These are phyloP conservation scores for Patellifolia procumbens DNA, from an alignment of 179 eudicot species.

Conservation along the genomic window DNA sequence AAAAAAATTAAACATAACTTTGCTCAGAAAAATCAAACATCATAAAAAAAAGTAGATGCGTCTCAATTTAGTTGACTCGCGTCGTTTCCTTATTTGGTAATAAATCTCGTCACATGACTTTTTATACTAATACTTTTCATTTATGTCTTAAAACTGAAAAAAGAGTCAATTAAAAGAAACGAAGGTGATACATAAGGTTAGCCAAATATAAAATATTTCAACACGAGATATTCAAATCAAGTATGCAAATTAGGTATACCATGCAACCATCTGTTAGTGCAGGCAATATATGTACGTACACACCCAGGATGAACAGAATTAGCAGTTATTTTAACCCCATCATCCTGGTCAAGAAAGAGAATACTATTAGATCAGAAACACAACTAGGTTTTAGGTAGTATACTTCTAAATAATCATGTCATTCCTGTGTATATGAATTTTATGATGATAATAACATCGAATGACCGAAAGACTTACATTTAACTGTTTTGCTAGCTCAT, in stretches of 20 bases:
- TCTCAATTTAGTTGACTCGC: too few species aligned
- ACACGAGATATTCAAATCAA: too few species aligned
- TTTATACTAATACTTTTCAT: too few species aligned
- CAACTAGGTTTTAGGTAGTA: neutral
- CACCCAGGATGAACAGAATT: slow-evolving; percentile 2
- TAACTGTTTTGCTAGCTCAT: slow-evolving; percentile 54
- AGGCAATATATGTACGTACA: neutral
- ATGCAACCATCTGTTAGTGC: neutral
- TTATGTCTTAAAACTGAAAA: too few species aligned
- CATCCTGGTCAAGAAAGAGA: neutral
- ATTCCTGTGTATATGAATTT: neutral
- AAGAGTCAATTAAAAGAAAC: too few species aligned
- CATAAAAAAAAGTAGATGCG: too few species aligned
- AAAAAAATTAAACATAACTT: neutral
- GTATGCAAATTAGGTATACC: neutral
- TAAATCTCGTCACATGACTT: too few species aligned
- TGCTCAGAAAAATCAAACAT: neutral
- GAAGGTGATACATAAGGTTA: too few species aligned
- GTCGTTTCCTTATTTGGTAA: too few species aligned
- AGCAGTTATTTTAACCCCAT: neutral
- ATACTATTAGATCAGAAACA: neutral
- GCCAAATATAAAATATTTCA: too few species aligned
- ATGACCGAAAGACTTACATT: slow-evolving; percentile 50
- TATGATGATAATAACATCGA: neutral
- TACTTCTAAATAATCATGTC: neutral